phyloP scores from a whole-genome alignment of 495 filamentous ascomycete species.

The Trichoderma orchidacearum region DNA sequence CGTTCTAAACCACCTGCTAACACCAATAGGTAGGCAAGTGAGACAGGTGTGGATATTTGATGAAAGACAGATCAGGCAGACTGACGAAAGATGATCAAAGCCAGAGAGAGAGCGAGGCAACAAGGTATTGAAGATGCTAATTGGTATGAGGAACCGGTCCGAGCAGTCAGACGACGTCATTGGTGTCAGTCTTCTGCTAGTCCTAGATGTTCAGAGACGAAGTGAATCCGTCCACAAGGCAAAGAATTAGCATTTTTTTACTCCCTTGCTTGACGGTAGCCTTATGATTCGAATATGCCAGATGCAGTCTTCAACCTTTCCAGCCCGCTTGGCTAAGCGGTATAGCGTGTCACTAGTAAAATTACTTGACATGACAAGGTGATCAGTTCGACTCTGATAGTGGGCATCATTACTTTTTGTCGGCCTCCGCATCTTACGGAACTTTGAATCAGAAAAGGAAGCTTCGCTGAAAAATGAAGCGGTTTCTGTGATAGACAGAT shows the following conservation, averaged over 20 bases:
- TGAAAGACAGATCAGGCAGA: neutral
- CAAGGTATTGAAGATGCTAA: neutral
- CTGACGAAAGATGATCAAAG: too few species aligned
- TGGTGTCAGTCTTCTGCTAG: too few species aligned
- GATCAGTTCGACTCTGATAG: conserved; percentile 1
- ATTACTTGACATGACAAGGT: neutral
- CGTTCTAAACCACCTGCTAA: too few species aligned
- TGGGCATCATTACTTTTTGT: neutral
- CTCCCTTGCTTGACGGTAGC: too few species aligned
- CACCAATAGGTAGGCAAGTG: too few species aligned
- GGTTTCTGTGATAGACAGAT: too few species aligned
- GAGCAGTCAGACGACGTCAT: neutral
- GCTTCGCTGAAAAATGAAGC: too few species aligned
- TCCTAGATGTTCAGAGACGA: too few species aligned
- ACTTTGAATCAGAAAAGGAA: too few species aligned
- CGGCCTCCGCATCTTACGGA: neutral
- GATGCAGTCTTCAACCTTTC: neutral
- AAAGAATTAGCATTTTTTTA: too few species aligned
- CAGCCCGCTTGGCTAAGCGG: neutral
- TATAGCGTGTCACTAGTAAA: conserved; percentile 1
- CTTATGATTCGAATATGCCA: neutral
- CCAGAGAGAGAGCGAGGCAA: neutral
- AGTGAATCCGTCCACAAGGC: too few species aligned
- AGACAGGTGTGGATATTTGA: too few species aligned
- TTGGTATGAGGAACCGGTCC: neutral